These are phyloP conservation scores for Betula pendula DNA, from an alignment of 306 rosid species.

Conservation along the genomic window DNA sequence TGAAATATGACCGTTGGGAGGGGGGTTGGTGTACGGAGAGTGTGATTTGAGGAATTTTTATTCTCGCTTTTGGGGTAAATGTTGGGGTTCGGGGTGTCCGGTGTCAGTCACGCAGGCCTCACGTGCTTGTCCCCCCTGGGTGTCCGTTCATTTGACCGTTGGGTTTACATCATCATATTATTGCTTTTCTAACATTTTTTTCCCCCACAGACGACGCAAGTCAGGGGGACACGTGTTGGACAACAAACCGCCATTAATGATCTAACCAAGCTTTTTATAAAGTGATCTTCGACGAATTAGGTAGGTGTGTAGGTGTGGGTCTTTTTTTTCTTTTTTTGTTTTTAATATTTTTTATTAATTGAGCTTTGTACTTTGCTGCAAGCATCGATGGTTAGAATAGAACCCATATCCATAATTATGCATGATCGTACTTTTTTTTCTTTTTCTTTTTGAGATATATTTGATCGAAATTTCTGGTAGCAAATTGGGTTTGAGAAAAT, in stretches of 20 bases:
- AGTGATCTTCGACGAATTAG: neutral
- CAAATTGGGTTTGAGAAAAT: too few species aligned
- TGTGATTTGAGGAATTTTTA: neutral
- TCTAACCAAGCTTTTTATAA: neutral
- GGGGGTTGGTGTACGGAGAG: conserved; percentile 49
- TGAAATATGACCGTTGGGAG: conserved; percentile 80
- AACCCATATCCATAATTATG: too few species aligned
- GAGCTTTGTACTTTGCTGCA: neutral
- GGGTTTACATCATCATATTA: conserved; percentile 26
- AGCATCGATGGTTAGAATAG: neutral
- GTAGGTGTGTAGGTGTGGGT: neutral
- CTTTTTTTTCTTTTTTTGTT: neutral
- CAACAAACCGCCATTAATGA: neutral
- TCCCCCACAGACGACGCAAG: neutral
- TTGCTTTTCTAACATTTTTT: neutral
- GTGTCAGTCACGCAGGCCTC: conserved; percentile 29
- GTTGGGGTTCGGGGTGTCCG: conserved; percentile 1
- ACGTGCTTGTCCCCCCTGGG: conserved; percentile 54
- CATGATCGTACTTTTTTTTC: neutral
- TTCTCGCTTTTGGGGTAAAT: neutral
- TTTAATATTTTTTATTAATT: neutral
- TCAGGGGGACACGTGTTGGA: conserved; percentile 10
- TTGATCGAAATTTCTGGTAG: too few species aligned
- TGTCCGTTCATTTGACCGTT: conserved; percentile 76
- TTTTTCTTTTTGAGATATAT: too few species aligned